Conservation (phyloP, 305 asterid species). For the Fraxinus latifolia region DNA sequence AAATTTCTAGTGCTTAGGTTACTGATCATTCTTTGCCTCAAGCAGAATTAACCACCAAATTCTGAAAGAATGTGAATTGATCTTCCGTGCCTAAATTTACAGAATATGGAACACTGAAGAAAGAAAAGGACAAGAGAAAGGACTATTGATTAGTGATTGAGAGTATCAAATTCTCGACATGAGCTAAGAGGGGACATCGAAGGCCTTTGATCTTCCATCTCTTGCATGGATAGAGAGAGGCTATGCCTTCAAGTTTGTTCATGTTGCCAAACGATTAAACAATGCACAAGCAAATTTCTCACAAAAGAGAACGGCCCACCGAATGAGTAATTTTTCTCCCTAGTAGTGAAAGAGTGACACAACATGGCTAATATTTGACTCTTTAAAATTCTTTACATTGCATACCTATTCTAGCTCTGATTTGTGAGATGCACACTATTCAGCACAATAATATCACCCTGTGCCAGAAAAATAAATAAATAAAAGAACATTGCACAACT, state of each 20-base stretch:
- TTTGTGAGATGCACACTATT: not conserved
- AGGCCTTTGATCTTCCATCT: no score
- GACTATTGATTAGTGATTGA: not conserved
- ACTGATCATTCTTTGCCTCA: not conserved
- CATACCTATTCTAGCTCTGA: not conserved
- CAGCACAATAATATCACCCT: not conserved
- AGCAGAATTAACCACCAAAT: not conserved
- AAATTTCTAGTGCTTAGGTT: no score
- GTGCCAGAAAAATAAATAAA: not conserved
- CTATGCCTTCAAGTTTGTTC: not conserved
- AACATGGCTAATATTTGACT: not conserved
- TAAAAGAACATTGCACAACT: not conserved
- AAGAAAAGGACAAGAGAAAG: no score
- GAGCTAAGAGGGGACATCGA: no score
- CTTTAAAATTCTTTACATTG: no score
- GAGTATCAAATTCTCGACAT: not conserved
- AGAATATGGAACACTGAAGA: no score
- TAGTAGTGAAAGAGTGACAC: not conserved
- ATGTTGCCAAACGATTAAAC: not conserved
- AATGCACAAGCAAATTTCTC: not conserved
- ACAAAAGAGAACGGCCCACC: not conserved
- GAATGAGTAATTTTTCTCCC: not conserved
- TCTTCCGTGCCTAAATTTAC: not conserved
- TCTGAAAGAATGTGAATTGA: not conserved
- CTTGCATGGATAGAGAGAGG: not conserved